phyloP scores from a whole-genome alignment of 148 eudicot species.

The Fagopyrum tataricum region DNA sequence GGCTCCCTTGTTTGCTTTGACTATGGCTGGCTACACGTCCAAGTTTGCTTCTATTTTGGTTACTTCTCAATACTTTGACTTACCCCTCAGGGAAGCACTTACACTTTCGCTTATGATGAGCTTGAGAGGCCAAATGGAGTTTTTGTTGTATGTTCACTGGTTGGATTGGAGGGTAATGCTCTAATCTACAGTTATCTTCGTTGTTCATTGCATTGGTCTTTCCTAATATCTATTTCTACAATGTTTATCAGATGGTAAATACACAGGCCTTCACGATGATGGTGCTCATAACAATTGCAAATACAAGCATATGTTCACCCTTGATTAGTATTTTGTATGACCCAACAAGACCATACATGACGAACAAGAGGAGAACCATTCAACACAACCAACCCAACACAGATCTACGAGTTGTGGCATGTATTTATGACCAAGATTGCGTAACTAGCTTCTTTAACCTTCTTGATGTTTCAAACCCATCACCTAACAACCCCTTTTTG shows the following conservation, averaged over 20 bases:
- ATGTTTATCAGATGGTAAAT: slow-evolving; percentile 42
- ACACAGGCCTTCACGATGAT: slow-evolving; percentile 50
- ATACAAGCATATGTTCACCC: slow-evolving; percentile 57
- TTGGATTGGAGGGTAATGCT: slow-evolving; percentile 52
- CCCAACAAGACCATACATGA: slow-evolving; percentile 81
- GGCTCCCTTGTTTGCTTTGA: slow-evolving; percentile 38
- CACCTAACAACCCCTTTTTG: slow-evolving; percentile 28
- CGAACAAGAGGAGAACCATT: slow-evolving; percentile 70
- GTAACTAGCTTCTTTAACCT: slow-evolving; percentile 46
- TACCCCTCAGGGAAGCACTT: slow-evolving; percentile 53
- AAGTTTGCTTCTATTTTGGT: slow-evolving; percentile 37
- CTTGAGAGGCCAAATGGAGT: slow-evolving; percentile 75
- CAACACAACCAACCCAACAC: slow-evolving; percentile 58
- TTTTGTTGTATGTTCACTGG: slow-evolving; percentile 61
- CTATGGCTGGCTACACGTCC: slow-evolving; percentile 26
- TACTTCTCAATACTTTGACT: slow-evolving; percentile 35
- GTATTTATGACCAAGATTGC: slow-evolving; percentile 53
- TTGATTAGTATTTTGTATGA: slow-evolving; percentile 59
- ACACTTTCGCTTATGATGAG: slow-evolving; percentile 58
- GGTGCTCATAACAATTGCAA: slow-evolving; percentile 32
- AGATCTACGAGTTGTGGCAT: slow-evolving; percentile 45
- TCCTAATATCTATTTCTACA: background rate
- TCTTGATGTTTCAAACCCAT: slow-evolving; percentile 50
- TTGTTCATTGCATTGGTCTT: background rate
- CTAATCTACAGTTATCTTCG: background rate